phyloP scores from a whole-genome alignment of 148 eudicot genomes.

The Chenopodium suecicum region DNA sequence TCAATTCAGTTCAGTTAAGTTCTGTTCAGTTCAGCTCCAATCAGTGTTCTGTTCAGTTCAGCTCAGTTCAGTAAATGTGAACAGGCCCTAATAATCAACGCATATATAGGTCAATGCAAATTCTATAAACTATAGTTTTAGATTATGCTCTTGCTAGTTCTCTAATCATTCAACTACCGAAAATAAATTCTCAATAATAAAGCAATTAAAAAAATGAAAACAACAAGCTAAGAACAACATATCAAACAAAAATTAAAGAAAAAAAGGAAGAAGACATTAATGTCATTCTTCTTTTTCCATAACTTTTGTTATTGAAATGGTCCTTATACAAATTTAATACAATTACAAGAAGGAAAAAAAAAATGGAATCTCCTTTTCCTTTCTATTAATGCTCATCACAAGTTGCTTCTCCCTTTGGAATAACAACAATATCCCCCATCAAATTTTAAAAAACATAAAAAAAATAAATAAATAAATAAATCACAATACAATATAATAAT shows the following conservation, averaged over 20 bases:
- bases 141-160: no score
- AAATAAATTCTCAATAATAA: no score
- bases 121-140: no score
- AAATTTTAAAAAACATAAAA: no score
- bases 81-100: no score
- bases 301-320: slow-evolving; percentile 14
- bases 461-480: no score
- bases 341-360: slow-evolving; percentile 17
- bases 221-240: not conserved
- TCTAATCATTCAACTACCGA: no score
- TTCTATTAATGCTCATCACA: not conserved
- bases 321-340: slow-evolving; percentile 10
- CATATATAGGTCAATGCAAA: no score
- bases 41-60: no score
- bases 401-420: not conserved
- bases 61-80: no score
- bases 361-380: not conserved
- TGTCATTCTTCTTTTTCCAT: not conserved
- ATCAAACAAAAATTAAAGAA: not conserved
- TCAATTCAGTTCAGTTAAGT: no score
- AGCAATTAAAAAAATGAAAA: not conserved
- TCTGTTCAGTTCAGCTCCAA: no score
- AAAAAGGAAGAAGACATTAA: slow-evolving; percentile 16
- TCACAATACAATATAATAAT: not conserved
- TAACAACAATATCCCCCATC: not conserved